phyloP scores from a whole-genome alignment of 352 stramenopile species.

The Phytophthora pinifolia region DNA sequence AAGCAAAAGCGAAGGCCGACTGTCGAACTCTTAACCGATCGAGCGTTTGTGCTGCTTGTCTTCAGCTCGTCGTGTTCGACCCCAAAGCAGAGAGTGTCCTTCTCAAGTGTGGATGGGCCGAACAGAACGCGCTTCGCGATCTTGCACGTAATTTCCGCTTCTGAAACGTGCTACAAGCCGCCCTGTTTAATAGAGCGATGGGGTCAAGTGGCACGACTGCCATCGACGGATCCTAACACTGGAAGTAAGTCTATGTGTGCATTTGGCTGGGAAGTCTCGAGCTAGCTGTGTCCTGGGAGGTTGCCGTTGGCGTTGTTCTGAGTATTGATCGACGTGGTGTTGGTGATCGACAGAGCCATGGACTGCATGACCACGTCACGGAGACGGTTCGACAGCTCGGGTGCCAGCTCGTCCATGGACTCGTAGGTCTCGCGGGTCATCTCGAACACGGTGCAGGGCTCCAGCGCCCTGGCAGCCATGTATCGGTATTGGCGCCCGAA shows the following conservation, averaged over 20 bases:
- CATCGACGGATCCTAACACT: neutral
- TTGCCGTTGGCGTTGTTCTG: constrained; percentile 42
- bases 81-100: constrained; percentile 52
- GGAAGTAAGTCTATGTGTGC: constrained; percentile 15
- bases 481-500: constrained; percentile 71
- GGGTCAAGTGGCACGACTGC: too few relatives aligned
- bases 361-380: constrained; percentile 82
- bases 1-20: too few relatives aligned
- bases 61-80: constrained; percentile 67
- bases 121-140: constrained; percentile 66
- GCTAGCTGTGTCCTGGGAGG: constrained; percentile 19
- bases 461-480: constrained; percentile 53
- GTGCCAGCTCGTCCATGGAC: constrained; percentile 53
- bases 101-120: constrained; percentile 53
- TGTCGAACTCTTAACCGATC: neutral
- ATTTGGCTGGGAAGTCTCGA: constrained; percentile 15
- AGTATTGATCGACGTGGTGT: constrained; percentile 69
- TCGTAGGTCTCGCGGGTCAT: constrained; percentile 69
- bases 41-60: constrained; percentile 6
- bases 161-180: constrained; percentile 13
- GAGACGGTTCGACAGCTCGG: constrained; percentile 71
- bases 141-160: constrained; percentile 74
- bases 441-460: constrained; percentile 68
- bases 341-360: constrained; percentile 79
- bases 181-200: too few relatives aligned